Conservation (phyloP, 306 rosid genomes). For the Begonia peltatifolia region DNA sequence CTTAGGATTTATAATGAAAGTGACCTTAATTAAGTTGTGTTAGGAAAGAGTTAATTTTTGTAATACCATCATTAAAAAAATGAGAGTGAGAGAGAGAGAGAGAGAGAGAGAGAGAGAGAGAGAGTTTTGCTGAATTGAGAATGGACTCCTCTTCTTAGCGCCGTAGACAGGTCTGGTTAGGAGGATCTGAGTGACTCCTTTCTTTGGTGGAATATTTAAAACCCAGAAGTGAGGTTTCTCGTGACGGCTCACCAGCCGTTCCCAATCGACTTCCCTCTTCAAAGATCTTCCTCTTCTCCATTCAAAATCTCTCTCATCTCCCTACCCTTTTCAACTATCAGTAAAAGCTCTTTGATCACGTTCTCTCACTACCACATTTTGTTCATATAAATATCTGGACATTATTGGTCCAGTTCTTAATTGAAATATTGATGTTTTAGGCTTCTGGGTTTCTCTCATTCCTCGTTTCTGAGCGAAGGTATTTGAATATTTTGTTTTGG, state of each 20-base stretch:
- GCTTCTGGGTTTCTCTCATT: neutral
- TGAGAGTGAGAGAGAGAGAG: too few relatives aligned
- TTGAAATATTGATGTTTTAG: neutral
- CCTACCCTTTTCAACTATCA: neutral
- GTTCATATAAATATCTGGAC: neutral
- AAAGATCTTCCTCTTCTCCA: conserved; percentile 2
- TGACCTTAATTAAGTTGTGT: too few relatives aligned
- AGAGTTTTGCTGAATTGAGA: too few relatives aligned
- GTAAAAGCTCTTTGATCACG: neutral
- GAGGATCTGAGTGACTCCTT: too few relatives aligned
- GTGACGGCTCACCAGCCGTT: conserved; percentile 9
- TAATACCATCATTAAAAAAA: too few relatives aligned
- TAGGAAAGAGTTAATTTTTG: too few relatives aligned
- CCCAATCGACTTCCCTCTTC: neutral
- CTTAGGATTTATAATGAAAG: too few relatives aligned
- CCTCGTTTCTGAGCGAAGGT: too few relatives aligned
- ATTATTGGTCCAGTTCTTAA: neutral
- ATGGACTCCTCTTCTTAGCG: too few relatives aligned
- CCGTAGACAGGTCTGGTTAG: too few relatives aligned
- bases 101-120: too few relatives aligned
- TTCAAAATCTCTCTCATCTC: conserved; percentile 2
- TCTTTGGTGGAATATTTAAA: neutral
- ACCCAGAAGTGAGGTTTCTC: conserved; percentile 4
- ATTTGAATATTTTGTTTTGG: too few relatives aligned
- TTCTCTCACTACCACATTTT: neutral